Evolutionary conservation across 345 rosid genomes (phyloP), one percentile per base, ranked within the genome.

Genomic region (Mallotus nudiflorus): DNA sequence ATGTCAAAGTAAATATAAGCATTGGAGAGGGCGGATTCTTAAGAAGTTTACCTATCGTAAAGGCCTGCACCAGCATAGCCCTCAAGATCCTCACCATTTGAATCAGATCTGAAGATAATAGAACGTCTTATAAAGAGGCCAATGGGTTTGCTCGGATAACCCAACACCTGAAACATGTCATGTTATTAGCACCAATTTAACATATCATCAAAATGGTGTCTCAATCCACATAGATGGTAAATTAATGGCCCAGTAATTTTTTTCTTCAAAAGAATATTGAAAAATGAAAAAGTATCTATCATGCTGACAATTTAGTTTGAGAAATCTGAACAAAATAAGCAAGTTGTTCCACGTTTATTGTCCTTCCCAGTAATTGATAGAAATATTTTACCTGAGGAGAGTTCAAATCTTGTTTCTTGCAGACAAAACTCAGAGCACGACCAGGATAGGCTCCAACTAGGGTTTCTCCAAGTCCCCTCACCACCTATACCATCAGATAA

Each of bases 21-120:
- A 22, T 6, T 4, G 15, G 50, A 62, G 18, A 5, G 56, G 40
- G 13, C 20, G 22, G 68, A 68, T 24, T 62, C 58, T 28, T 25
- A 55, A 44, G 49, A n/a, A 52, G 22, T 52, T 83, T 89, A 95
- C 99, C 99, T 95, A 76, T 95, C 99, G 48, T 95, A 95, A 76
- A 95, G 97, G 39, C 99, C 99, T 53, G 99, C 99, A 78, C 99
- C 99, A 48, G 99, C 99, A 83, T 95, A 95, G 45, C 99, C 99
- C 83, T 92, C 97, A 0, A 95, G 87, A 81, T 95, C 99, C 83
- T 95, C 99, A 62, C 99, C 99, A 20, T 95, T 95, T 22, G 99
- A 95, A 79, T 95, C 99, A 10, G 99, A 95, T 52, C 99, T 83
- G 77, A 92, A 90, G 72, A 95, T 95, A 69, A 95, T 86, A 24